A percentile compares a stretch with the other conserved stretches of the same genome.
These are phyloP conservation scores for Termitomyces sp. DNA, from an alignment of 768 basidiomycete genomes.

Conservation along the genomic window DNA sequence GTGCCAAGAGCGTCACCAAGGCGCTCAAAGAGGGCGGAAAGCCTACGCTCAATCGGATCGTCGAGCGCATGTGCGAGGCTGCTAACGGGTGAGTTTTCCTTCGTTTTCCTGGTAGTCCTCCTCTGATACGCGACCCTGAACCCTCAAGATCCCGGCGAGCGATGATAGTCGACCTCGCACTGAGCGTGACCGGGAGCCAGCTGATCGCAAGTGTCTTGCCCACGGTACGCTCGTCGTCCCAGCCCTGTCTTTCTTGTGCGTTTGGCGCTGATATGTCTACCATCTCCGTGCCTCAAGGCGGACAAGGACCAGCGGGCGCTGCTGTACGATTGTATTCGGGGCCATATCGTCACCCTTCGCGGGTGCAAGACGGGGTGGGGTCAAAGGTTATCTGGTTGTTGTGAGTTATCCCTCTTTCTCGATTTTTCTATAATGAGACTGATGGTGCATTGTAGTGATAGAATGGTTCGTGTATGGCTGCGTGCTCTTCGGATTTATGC, in stretches of 20 bases:
- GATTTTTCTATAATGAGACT: background rate
- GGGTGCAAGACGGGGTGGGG: slow-evolving; percentile 88
- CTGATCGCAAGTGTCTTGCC: slow-evolving; percentile 81
- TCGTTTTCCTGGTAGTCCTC: background rate
- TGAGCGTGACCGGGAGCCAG: slow-evolving; percentile 83
- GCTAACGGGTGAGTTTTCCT: slow-evolving; percentile 60
- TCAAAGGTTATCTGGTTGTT: slow-evolving; percentile 93
- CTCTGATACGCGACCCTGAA: background rate
- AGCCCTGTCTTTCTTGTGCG: background rate
- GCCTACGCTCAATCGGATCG: slow-evolving; percentile 69
- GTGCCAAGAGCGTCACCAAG: slow-evolving; percentile 84
- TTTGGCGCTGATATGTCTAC: background rate
- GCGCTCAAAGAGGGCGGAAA: slow-evolving; percentile 83
- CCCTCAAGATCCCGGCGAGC: slow-evolving; percentile 56
- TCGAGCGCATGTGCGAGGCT: slow-evolving; percentile 82
- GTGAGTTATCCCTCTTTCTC: slow-evolving; percentile 25
- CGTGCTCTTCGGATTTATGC: background rate
- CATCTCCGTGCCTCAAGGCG: slow-evolving; percentile 40
- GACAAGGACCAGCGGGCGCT: slow-evolving; percentile 83
- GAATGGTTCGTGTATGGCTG: background rate
- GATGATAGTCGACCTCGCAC: slow-evolving; percentile 82
- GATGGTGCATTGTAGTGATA: background rate
- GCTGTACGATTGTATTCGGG: slow-evolving; percentile 82
- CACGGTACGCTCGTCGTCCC: slow-evolving; percentile 42
- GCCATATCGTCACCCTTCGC: slow-evolving; percentile 85